Evolutionary conservation across 257 asterid genomes (phyloP), one percentile per base, ranked within the genome.

Genomic region (Plantago elongata): DNA sequence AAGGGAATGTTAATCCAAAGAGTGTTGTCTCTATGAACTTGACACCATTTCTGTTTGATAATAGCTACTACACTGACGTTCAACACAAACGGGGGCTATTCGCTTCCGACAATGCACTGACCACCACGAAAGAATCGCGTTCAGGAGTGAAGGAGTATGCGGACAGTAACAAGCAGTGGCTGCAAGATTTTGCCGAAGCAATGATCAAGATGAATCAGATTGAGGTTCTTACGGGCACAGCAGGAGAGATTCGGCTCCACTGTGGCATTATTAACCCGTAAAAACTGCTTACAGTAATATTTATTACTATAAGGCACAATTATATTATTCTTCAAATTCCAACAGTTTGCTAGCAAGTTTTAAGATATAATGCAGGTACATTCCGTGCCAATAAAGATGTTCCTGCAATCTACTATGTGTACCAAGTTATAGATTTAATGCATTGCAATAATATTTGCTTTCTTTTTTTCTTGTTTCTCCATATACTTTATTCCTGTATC

Each of bases 151-250:
- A 13, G 9, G 70, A 68, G 49, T 70, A 81, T 67, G 77, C 74
- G 15, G 52, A 47, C 44, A 54, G 6, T 43, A 70, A 80, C 29
- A 29, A 29, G 11, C 63, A 63, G 5, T 78, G 82, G 87, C 52
- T 45, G 37, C 63, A 13, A 4, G 77, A 73, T 51, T 78, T 78
- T 50, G 78, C 78, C 5, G 62, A 45, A 37, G 82, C 84, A 29
- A 81, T 78, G 82, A 73, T 75, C 14, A 78, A 69, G 55, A 81
- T 78, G 82, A 78, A 80, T 52, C 63, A 60, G 38, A 66, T 81
- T 47, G 80, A 71, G 13, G 80, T 73, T 43, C 45, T 75, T 47
- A 47, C 57, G 2, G 66, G 57, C 44, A 48, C 11, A 5, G 44
- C 57, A 15, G 66, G 66, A 47, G 66, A 62, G 57, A 62, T 62